phyloP scores from a whole-genome alignment of 257 asterid species.

The Nyctanthes arbortristis region DNA sequence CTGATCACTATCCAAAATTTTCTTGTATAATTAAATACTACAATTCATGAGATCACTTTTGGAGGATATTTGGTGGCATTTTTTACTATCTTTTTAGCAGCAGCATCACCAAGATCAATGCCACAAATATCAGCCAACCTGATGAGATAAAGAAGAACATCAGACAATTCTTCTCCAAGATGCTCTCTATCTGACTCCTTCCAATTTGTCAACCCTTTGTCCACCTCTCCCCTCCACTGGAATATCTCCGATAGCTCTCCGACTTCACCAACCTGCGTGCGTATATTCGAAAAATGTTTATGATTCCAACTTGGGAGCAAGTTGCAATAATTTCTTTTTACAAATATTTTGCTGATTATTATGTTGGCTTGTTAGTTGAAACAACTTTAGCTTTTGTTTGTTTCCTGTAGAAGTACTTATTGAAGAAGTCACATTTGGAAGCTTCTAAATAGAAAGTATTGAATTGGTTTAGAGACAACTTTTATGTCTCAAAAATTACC shows the following conservation, averaged over 20 bases:
- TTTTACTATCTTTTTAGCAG: conserved; percentile 41
- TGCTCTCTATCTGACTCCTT: conserved; percentile 59
- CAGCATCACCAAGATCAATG: conserved; percentile 57
- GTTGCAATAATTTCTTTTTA: too few relatives aligned
- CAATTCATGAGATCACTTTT: neutral
- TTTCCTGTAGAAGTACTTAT: too few relatives aligned
- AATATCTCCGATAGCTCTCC: conserved; percentile 66
- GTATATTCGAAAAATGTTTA: neutral
- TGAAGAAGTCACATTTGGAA: too few relatives aligned
- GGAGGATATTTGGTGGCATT: conserved; percentile 57
- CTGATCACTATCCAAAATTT: neutral
- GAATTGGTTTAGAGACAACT: too few relatives aligned
- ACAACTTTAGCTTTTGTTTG: too few relatives aligned
- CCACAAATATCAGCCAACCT: conserved; percentile 65
- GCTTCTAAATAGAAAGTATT: too few relatives aligned
- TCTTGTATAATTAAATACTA: neutral
- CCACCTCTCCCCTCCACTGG: conserved; percentile 70
- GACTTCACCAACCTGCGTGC: conserved; percentile 54
- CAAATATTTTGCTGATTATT: too few relatives aligned
- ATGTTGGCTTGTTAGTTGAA: too few relatives aligned
- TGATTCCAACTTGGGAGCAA: too few relatives aligned
- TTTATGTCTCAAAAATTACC: too few relatives aligned
- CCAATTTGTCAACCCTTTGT: conserved; percentile 61
- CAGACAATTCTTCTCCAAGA: conserved; percentile 66
- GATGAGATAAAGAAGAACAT: conserved; percentile 56